These are phyloP conservation scores for Daedaleopsis sinensis DNA, from an alignment of 768 basidiomycete species.

Conservation along the genomic window DNA sequence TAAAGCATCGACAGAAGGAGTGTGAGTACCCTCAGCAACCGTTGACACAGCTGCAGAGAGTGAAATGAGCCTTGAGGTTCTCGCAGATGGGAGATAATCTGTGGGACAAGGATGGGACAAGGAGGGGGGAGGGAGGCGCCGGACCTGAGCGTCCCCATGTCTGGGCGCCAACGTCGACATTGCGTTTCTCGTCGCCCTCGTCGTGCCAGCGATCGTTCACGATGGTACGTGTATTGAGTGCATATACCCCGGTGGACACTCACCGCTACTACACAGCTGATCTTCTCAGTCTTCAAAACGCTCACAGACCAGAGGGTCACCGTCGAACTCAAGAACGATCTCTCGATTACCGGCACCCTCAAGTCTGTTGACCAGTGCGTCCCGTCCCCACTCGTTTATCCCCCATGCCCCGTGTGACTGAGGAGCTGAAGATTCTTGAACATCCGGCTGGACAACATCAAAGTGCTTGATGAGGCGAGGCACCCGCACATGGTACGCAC, in stretches of 20 bases:
- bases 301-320: conserved; percentile 96
- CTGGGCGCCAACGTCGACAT: no score
- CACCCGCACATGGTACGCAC: conserved; percentile 84
- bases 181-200: neutral
- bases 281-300: conserved; percentile 99
- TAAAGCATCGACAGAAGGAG: no score
- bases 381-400: neutral
- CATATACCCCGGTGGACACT: neutral
- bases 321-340: conserved; percentile 98
- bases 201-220: neutral
- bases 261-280: conserved; percentile 56
- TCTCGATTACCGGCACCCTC: conserved; percentile 91
- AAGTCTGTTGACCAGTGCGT: conserved; percentile 96
- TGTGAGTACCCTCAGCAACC: no score
- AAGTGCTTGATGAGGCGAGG: conserved; percentile 86
- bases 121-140: no score
- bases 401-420: neutral
- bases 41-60: no score
- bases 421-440: conserved; percentile 70
- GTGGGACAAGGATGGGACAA: no score
- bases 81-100: no score
- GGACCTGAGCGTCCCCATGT: no score
- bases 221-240: neutral
- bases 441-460: conserved; percentile 93
- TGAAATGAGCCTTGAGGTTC: no score